Conservation (phyloP, 1,284 basidiomycete species). For the Ceratobasidium sp. region DNA sequence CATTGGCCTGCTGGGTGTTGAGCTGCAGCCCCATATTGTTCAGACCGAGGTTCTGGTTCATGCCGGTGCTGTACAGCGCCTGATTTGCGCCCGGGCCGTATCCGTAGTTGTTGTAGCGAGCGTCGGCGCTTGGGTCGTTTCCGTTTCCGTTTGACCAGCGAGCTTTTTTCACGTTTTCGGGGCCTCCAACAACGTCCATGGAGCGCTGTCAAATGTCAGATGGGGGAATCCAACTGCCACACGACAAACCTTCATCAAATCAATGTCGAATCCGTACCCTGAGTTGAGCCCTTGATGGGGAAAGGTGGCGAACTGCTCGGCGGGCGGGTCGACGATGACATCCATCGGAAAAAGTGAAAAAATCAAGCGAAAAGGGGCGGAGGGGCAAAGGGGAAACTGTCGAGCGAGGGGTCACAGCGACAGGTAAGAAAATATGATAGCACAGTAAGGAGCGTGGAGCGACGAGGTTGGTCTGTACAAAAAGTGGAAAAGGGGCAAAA, state of each 20-base stretch:
- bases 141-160: conserved; percentile 63
- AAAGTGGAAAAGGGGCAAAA: background rate
- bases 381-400: conserved; percentile 32
- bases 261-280: conserved; percentile 37
- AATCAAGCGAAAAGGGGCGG: conserved; percentile 32
- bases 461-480: conserved; percentile 14
- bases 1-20: conserved; percentile 46
- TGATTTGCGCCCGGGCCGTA: conserved; percentile 61
- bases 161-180: conserved; percentile 79
- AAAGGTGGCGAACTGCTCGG: conserved; percentile 38
- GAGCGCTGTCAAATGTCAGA: conserved; percentile 48
- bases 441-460: conserved; percentile 36
- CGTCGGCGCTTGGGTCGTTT: conserved; percentile 58
- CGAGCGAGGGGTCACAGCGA: conserved; percentile 34
- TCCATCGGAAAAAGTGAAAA: conserved; percentile 25
- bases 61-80: conserved; percentile 37
- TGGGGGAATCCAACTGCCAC: background rate
- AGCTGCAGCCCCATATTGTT: conserved; percentile 35
- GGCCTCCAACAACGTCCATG: conserved; percentile 78
- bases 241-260: conserved; percentile 38
- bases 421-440: conserved; percentile 36
- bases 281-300: conserved; percentile 29
- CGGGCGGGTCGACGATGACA: conserved; percentile 39
- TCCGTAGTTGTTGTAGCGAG: conserved; percentile 75
- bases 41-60: conserved; percentile 30